Percentiles rank a stretch among this genome's conserved stretches.
Evolutionary conservation across 208 protist genomes (phyloP).

Genomic region (Paratrypanosoma confusum): DNA sequence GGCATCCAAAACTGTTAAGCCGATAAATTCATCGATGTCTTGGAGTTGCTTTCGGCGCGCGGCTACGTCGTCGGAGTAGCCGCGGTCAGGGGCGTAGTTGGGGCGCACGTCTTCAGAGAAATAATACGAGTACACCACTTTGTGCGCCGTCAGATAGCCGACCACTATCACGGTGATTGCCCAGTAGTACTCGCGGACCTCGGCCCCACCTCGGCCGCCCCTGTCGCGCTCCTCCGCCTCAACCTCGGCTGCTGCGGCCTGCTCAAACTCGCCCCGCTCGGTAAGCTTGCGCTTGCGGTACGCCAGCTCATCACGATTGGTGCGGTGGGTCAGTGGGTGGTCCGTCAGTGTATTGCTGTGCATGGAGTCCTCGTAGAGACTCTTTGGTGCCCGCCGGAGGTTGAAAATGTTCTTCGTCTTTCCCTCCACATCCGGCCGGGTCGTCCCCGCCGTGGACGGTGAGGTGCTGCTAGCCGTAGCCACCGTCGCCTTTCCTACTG

Average conservation of each 20-base stretch:
- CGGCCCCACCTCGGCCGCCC: conserved; percentile 46
- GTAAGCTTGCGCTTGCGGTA: conserved; percentile 79
- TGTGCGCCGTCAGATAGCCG: conserved; percentile 66
- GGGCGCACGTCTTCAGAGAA: conserved; percentile 70
- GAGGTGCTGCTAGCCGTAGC: too few species aligned
- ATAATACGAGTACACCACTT: conserved; percentile 67
- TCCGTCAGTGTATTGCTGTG: conserved; percentile 82
- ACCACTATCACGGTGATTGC: conserved; percentile 57
- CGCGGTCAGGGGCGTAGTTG: conserved; percentile 68
- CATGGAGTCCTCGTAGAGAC: conserved; percentile 69
- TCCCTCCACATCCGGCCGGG: conserved; percentile 7
- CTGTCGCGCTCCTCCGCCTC: conserved; percentile 55
- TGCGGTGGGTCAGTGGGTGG: conserved; percentile 74
- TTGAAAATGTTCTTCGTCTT: conserved; percentile 44
- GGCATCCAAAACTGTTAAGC: conserved; percentile 63
- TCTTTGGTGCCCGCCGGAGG: conserved; percentile 61
- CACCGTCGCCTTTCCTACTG: too few species aligned
- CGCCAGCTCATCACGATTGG: conserved; percentile 62
- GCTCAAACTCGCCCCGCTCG: conserved; percentile 69
- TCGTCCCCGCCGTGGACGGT: conserved; percentile 1
- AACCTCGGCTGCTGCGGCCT: conserved; percentile 59
- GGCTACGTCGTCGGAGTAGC: conserved; percentile 76
- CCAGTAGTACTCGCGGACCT: conserved; percentile 77
- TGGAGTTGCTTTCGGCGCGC: conserved; percentile 44
- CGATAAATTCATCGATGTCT: conserved; percentile 69